Percentiles rank a stretch among this genome's conserved stretches.
phyloP scores from a whole-genome alignment of 2,329 filamentous ascomycete genomes.

The Chrysosporium queenslandicum region DNA sequence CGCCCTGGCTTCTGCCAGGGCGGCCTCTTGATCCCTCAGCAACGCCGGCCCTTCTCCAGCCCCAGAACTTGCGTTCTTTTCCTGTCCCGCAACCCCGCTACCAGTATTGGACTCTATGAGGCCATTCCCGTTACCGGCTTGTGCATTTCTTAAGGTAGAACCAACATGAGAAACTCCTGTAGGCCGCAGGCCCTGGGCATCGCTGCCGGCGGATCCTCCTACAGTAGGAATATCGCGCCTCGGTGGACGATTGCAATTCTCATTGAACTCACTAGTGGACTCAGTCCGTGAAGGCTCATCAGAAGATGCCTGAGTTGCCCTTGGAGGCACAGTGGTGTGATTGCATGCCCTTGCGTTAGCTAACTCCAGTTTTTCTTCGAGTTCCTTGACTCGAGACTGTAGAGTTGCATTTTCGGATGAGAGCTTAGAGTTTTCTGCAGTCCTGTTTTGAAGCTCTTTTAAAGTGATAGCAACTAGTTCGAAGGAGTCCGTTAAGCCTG shows the following conservation, averaged over 20 bases:
- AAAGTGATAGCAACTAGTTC: constrained; percentile 14
- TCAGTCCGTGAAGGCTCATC: background rate
- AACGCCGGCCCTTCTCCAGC: background rate
- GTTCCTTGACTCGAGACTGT: background rate
- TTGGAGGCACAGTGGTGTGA: background rate
- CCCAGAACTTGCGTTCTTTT: background rate
- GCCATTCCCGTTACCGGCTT: background rate
- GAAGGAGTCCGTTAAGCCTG: background rate
- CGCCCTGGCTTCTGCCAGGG: background rate
- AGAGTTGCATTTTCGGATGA: constrained; percentile 9
- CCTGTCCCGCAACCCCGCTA: too few relatives aligned
- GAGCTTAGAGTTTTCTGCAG: constrained; percentile 5
- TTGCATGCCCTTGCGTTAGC: background rate
- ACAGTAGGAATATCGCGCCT: background rate
- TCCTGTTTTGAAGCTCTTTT: constrained; percentile 13
- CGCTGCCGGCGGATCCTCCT: background rate
- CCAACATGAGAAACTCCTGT: background rate
- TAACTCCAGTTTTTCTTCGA: background rate
- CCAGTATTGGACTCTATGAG: too few relatives aligned
- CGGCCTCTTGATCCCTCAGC: background rate
- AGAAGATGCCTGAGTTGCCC: background rate
- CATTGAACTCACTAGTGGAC: constrained; percentile 1
- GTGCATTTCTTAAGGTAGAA: background rate
- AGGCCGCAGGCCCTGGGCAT: background rate
- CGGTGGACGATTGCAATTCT: constrained; percentile 5